These are phyloP conservation scores for Hypoxylon sp. DNA, from an alignment of 2,329 filamentous ascomycete species.

Conservation along the genomic window DNA sequence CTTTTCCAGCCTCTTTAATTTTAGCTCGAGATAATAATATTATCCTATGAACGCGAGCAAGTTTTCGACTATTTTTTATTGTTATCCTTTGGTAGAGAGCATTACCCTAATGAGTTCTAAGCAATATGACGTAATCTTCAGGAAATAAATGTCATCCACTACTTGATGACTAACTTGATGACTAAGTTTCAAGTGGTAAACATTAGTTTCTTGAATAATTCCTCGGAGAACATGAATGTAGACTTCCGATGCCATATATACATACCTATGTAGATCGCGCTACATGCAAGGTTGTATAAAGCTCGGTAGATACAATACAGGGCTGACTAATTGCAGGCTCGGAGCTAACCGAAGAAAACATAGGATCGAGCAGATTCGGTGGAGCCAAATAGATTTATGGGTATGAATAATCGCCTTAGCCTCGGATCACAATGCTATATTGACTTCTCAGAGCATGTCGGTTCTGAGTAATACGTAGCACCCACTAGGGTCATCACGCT, in stretches of 20 bases:
- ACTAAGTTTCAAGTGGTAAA: neutral
- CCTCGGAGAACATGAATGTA: too few relatives aligned
- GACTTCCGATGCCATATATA: too few relatives aligned
- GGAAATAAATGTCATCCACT: neutral
- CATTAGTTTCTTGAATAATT: neutral
- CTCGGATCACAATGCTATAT: neutral
- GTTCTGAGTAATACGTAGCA: neutral
- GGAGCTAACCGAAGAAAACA: constrained; percentile 1
- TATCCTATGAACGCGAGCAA: neutral
- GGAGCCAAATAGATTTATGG: neutral
- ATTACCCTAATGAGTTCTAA: neutral
- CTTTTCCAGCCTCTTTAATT: neutral
- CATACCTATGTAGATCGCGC: too few relatives aligned
- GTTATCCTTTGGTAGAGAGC: neutral
- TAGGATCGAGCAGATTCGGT: too few relatives aligned
- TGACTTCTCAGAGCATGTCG: neutral
- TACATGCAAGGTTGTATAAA: too few relatives aligned
- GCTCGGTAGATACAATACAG: neutral
- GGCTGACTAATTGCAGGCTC: neutral
- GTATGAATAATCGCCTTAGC: neutral
- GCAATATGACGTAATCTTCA: neutral
- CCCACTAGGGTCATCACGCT: neutral
- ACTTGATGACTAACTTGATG: neutral
- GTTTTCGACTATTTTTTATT: neutral
- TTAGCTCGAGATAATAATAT: neutral